A percentile compares a stretch with the other conserved stretches of the same genome.
Conservation (phyloP, 1,139 yeast species). For the Kluyveromyces marxianus region DNA sequence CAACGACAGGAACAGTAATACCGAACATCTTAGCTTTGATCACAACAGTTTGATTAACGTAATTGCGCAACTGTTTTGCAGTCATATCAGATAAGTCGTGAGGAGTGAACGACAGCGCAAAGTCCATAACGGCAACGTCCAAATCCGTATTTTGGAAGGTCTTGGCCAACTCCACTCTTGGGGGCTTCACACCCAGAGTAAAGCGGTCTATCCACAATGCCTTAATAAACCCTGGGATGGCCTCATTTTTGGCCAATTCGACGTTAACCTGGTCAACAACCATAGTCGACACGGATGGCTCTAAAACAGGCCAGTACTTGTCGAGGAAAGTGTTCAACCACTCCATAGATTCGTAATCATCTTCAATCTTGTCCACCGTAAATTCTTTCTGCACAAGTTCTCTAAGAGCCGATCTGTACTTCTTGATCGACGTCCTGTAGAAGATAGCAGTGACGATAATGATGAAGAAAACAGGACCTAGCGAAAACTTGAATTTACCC, state of each 20-base stretch:
- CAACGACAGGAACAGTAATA: constrained; percentile 52
- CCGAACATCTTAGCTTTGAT: constrained; percentile 65
- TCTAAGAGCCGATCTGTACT: constrained; percentile 65
- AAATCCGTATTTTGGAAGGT: constrained; percentile 81
- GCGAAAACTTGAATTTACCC: constrained; percentile 69
- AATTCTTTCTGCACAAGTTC: constrained; percentile 82
- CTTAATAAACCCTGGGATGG: constrained; percentile 78
- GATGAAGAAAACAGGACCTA: constrained; percentile 75
- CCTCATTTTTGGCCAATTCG: constrained; percentile 58
- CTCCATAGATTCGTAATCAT: constrained; percentile 87
- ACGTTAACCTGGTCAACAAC: constrained; percentile 83
- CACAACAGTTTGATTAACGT: constrained; percentile 73
- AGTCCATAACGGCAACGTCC: constrained; percentile 94
- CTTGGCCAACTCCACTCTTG: constrained; percentile 81
- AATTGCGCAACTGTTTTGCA: constrained; percentile 72
- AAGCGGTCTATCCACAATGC: constrained; percentile 79
- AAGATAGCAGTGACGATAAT: constrained; percentile 52
- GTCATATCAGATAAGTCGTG: constrained; percentile 77
- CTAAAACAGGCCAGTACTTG: constrained; percentile 85
- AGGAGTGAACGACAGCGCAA: constrained; percentile 89
- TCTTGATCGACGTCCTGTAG: constrained; percentile 78
- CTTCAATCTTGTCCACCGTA: constrained; percentile 70
- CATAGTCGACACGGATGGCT: constrained; percentile 83
- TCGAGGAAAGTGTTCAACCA: constrained; percentile 86
- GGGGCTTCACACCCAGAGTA: constrained; percentile 92